Evolutionary conservation across 805 yeast genomes (phyloP), one percentile per base, ranked within the genome.

Genomic region (Diddensiella transvaalensis): DNA sequence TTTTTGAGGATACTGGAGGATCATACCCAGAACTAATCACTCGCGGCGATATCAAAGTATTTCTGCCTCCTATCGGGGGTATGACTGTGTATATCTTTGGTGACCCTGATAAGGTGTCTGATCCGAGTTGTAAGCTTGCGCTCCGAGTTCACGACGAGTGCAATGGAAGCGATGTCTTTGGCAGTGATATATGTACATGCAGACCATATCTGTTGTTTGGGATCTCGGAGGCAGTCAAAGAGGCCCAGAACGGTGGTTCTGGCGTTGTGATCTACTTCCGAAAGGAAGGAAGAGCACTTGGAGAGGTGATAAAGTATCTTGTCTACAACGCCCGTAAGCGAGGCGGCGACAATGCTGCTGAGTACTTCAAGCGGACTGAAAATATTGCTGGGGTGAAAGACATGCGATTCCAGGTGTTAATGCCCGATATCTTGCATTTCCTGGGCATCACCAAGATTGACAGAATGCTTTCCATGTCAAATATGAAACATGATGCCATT

Each of bases 371-470:
- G 58, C 74, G 85, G 60, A 81, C 87, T 17, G 87, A 81, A 63
- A 78, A 81, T 60, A 78, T 81, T 67, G 87, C 87, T 11, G 86
- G 87, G 58, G 87, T 81, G 39, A 76, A 79, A 61, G 87, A 81
- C 61, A 82, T 82, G 77, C 74, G 87, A 63, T 81, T 81, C 69
- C 87, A 81, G 64, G 82, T 78, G 51, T 68, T 81, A 57, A 81
- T 81, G 87, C 87, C 87, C 8, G 87, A 81, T 60, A 72, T 81
- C 44, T 67, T 81, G 52, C 85, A 81, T 55, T 81, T 81, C 78
- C 67, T 81, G 53, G 87, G 87, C 40, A 75, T 81, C 54, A 73
- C 78, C 40, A 77, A 72, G 60, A 80, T 81, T 57, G 85, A 81
- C 64, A 72, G 78, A 52, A 81, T 81, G 86, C 63, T 81, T 46